phyloP scores from a whole-genome alignment of 371 early-diverging fungal genomes.

The Mortierella sp. region DNA sequence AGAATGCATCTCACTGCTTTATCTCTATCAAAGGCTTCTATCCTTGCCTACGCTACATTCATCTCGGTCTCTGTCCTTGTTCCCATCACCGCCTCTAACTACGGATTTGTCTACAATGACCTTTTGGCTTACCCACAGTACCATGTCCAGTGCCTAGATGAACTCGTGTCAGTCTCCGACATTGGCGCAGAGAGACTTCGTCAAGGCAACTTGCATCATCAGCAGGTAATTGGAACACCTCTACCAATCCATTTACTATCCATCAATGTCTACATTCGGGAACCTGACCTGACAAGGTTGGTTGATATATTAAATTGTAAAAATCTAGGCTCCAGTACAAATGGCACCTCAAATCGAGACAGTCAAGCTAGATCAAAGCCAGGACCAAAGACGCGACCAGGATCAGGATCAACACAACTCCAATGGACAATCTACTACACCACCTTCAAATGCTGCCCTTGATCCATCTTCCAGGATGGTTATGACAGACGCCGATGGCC shows the following conservation, averaged over 20 bases:
- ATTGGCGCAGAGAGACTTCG: slow-evolving; percentile 25
- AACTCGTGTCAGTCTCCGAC: slow-evolving; percentile 60
- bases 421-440: background rate
- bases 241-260: background rate
- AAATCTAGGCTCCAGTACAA: slow-evolving; percentile 7
- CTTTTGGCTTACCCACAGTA: slow-evolving; percentile 66
- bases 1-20: slow-evolving; percentile 21
- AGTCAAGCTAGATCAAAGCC: background rate
- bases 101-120: slow-evolving; percentile 66
- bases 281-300: too few species aligned
- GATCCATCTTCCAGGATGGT: slow-evolving; percentile 36
- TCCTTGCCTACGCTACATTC: slow-evolving; percentile 25
- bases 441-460: background rate
- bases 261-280: too few species aligned
- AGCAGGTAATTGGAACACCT: slow-evolving; percentile 12
- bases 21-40: slow-evolving; percentile 19
- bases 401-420: slow-evolving; percentile 5
- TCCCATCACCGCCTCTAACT: slow-evolving; percentile 3
- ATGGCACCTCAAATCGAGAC: slow-evolving; percentile 24
- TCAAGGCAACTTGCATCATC: slow-evolving; percentile 23
- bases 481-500: slow-evolving; percentile 63
- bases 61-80: slow-evolving; percentile 10
- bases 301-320: background rate
- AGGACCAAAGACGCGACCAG: slow-evolving; percentile 3
- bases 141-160: slow-evolving; percentile 59